Percentiles rank a stretch among this genome's conserved stretches.
phyloP scores from a whole-genome alignment of 805 yeast species.

The Ogataea wickerhamii region DNA sequence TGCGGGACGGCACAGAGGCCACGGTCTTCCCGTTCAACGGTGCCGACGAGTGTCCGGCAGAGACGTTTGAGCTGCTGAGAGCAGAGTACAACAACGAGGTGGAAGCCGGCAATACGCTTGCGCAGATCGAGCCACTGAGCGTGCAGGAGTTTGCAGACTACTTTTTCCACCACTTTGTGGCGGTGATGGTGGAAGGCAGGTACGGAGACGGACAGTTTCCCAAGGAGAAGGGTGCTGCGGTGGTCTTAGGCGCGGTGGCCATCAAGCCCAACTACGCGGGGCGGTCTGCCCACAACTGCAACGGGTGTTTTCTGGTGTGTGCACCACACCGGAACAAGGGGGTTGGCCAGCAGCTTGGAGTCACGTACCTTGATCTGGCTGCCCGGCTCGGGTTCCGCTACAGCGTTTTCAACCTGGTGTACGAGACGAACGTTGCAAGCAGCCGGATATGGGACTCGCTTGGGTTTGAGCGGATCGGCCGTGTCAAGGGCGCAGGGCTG shows the following conservation, averaged over 20 bases:
- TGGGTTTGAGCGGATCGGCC: slow-evolving; percentile 79
- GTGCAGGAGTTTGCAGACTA: slow-evolving; percentile 53
- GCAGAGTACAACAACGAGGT: slow-evolving; percentile 61
- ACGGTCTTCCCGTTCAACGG: slow-evolving; percentile 61
- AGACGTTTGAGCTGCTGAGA: slow-evolving; percentile 44
- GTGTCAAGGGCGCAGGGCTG: slow-evolving; percentile 67
- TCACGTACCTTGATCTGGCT: slow-evolving; percentile 64
- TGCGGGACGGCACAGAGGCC: slow-evolving; percentile 30
- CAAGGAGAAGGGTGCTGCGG: not conserved
- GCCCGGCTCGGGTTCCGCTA: slow-evolving; percentile 75
- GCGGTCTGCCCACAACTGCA: slow-evolving; percentile 81
- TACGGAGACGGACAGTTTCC: not conserved
- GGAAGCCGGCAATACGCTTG: slow-evolving; percentile 74
- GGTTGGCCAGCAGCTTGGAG: slow-evolving; percentile 69
- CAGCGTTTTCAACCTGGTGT: slow-evolving; percentile 85
- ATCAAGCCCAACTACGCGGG: slow-evolving; percentile 86
- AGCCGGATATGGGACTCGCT: slow-evolving; percentile 74
- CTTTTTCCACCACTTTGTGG: slow-evolving; percentile 68
- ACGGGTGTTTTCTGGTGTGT: slow-evolving; percentile 80
- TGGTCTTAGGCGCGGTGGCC: slow-evolving; percentile 69
- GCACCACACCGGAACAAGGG: slow-evolving; percentile 52
- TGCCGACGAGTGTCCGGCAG: slow-evolving; percentile 45
- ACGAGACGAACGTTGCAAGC: slow-evolving; percentile 75
- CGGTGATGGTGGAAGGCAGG: slow-evolving; percentile 52
- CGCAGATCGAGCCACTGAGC: slow-evolving; percentile 43